phyloP scores from a whole-genome alignment of 176 grass and related monocot species.

The Raddia guianensis region DNA sequence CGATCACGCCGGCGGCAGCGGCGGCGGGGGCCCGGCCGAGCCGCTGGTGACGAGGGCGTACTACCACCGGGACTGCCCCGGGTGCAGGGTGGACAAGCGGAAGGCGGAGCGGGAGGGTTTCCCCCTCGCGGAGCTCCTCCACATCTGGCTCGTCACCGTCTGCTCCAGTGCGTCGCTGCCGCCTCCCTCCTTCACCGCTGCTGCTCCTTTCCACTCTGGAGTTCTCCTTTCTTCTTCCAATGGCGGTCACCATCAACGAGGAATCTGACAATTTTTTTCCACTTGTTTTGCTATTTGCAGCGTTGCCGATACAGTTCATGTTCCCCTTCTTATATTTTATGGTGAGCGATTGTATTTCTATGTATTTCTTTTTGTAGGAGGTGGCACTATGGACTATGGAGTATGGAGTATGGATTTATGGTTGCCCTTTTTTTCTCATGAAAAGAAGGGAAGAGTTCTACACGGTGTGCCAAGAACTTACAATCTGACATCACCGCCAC shows the following conservation, averaged over 20 bases:
- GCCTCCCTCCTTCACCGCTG: background rate
- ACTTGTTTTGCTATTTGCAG: slow-evolving; percentile 42
- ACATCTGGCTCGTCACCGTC: slow-evolving; percentile 59
- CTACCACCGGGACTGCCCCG: slow-evolving; percentile 48
- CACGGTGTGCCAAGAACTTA: too few relatives aligned
- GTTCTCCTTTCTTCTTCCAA: background rate
- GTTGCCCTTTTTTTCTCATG: background rate
- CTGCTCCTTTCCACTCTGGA: background rate
- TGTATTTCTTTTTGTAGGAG: background rate
- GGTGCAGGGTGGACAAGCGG: slow-evolving; percentile 47
- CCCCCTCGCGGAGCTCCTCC: slow-evolving; percentile 49
- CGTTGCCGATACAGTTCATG: slow-evolving; percentile 52
- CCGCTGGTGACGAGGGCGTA: slow-evolving; percentile 27
- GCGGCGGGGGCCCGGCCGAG: background rate
- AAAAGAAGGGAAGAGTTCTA: background rate
- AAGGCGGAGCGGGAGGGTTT: slow-evolving; percentile 44
- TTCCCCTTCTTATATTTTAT: slow-evolving; percentile 74
- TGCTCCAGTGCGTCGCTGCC: slow-evolving; percentile 42
- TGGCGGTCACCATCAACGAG: too few relatives aligned
- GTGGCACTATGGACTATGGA: background rate
- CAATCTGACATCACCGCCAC: background rate
- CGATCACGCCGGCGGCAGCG: background rate
- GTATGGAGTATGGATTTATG: background rate
- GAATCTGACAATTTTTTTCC: background rate
- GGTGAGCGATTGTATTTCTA: slow-evolving; percentile 39